Base-by-base conservation (phyloP, 768 basidiomycete species). In the Psilocybe tampanensis region DNA sequence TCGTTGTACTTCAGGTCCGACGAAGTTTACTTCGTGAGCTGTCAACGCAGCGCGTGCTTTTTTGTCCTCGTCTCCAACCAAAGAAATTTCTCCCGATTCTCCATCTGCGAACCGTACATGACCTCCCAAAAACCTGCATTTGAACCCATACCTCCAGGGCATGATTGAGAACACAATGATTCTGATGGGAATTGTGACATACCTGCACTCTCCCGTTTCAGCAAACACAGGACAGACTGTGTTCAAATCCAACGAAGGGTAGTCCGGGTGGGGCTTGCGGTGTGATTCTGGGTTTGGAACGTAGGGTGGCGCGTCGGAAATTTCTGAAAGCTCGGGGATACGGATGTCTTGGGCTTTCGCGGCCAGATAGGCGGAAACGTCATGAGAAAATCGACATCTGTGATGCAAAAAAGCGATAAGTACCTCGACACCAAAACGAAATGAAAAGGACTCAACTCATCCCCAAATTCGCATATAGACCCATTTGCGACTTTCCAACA, bases 91-190 rank as follows among this genome's bases (percentile, higher is more conserved):
- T 13, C 75, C 72, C 15, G 77, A 78, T 18, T 29, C 47, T 29
- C 36, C 36, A 15, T 80, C 75, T 33, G 73, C 56, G 12, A 61
- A 24, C 19, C 54, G 44, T 29, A 89, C 73, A 70, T 99, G 96
- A 2, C 83, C 87, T 12, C 89, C 88, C 5, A 97, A 81, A 72
- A 90, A 97, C 2, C 97, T 86, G 69, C 97, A 99, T 70, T 94
- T 93, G 70, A 91, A 87, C 11, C 95, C 97, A 64, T 83, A 85
- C 51, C 79, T 82, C 55, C 19, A n/a, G 26, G 19, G 21, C 8
- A 23, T 18, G 24, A 13, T 39, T 8, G 54, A 11, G 18, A 15
- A 36, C 17, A 26, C 29, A 32, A 48, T 19, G 32, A 29, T 3
- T 4, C 43, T 3, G 18, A 18, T 29, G 24, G 29, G n/a, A n/a